These are phyloP conservation scores for Aristolochia californica DNA, from an alignment of 164 flowering plant species.

Conservation along the genomic window DNA sequence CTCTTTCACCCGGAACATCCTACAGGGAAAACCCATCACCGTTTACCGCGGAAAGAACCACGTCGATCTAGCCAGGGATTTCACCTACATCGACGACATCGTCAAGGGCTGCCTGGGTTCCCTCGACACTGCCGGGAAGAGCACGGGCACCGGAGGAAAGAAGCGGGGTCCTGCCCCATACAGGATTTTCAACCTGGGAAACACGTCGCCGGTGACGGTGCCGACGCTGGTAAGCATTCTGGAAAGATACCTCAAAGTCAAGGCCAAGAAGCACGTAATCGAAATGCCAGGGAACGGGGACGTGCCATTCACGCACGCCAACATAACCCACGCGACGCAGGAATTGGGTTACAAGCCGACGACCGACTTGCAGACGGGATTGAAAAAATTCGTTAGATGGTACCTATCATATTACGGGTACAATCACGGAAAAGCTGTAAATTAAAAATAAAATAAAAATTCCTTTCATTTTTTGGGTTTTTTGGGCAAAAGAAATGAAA, in stretches of 20 bases:
- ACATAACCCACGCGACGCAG: constrained; percentile 6
- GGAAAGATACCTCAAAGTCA: constrained; percentile 13
- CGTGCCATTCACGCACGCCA: constrained; percentile 17
- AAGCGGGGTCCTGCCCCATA: constrained; percentile 15
- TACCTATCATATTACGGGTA: constrained; percentile 13
- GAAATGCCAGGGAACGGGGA: constrained; percentile 19
- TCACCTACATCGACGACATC: constrained; percentile 15
- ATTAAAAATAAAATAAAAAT: not conserved
- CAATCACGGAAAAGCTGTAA: constrained; percentile 7
- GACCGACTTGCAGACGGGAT: constrained; percentile 14
- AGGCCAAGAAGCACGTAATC: constrained; percentile 14
- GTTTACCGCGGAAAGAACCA: constrained; percentile 11
- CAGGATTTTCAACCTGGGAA: constrained; percentile 15
- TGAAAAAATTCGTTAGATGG: constrained; percentile 17
- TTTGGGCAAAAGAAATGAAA: too few species aligned
- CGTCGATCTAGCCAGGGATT: constrained; percentile 15
- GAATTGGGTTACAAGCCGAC: constrained; percentile 18
- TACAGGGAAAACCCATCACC: constrained; percentile 16
- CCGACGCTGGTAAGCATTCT: constrained; percentile 11
- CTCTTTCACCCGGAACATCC: constrained; percentile 15
- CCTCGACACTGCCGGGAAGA: constrained; percentile 13
- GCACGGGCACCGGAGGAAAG: constrained; percentile 16
- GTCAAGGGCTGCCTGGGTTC: constrained; percentile 16
- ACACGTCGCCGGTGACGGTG: constrained; percentile 17
- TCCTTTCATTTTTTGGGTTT: too few species aligned